Evolutionary conservation across 2,329 filamentous ascomycete species (phyloP).

Genomic region (Colletotrichum shisoi): DNA sequence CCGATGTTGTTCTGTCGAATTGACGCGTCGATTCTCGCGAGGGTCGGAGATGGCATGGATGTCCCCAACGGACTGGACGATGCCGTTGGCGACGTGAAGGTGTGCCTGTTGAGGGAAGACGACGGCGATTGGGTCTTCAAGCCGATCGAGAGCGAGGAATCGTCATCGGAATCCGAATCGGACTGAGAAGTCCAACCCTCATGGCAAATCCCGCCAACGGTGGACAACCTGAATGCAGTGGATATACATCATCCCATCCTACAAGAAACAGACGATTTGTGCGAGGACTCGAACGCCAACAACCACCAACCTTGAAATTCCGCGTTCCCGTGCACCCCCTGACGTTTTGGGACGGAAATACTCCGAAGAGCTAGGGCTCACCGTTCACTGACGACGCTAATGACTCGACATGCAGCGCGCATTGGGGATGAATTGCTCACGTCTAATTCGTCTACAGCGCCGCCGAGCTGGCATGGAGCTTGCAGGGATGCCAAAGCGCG

Average conservation of each 20-base stretch:
- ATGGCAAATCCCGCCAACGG: not conserved
- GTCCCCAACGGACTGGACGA: constrained; percentile 48
- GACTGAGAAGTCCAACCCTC: constrained; percentile 8
- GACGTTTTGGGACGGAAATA: constrained; percentile 16
- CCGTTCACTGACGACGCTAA: constrained; percentile 18
- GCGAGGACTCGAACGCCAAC: not conserved
- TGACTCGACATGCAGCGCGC: constrained; percentile 25
- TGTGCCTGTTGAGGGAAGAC: constrained; percentile 48
- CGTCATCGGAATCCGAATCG: constrained; percentile 30
- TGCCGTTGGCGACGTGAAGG: constrained; percentile 46
- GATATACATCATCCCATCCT: constrained; percentile 10
- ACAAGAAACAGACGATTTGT: not conserved
- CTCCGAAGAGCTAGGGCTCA: constrained; percentile 4
- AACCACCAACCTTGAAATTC: constrained; percentile 2
- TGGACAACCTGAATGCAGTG: not conserved
- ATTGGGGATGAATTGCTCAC: constrained; percentile 5
- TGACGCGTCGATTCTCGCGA: constrained; percentile 46
- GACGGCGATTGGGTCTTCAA: constrained; percentile 52
- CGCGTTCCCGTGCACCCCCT: constrained; percentile 12
- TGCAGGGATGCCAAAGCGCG: not conserved
- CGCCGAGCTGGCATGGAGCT: constrained; percentile 28
- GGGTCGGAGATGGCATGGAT: constrained; percentile 49
- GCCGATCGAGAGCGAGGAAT: constrained; percentile 39
- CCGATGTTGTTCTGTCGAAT: constrained; percentile 53
- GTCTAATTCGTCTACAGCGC: constrained; percentile 10